These are phyloP conservation scores for Cicer judaicum DNA, from an alignment of 306 rosid species.

Conservation along the genomic window DNA sequence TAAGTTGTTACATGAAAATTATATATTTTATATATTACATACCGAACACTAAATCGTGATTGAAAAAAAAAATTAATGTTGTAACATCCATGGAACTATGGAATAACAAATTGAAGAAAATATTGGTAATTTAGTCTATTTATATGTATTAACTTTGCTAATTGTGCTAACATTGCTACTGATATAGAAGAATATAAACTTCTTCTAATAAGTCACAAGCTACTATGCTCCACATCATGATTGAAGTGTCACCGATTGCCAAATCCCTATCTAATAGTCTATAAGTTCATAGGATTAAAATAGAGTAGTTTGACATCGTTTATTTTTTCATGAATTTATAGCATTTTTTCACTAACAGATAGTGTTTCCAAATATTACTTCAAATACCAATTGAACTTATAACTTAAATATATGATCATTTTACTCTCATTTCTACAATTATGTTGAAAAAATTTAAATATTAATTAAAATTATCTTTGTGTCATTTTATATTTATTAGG, in stretches of 20 bases:
- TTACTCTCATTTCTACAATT: too few species aligned
- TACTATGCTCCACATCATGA: not conserved
- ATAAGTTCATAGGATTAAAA: too few species aligned
- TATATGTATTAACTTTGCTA: constrained; percentile 13
- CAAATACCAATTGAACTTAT: too few species aligned
- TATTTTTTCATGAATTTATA: too few species aligned
- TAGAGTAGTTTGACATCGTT: too few species aligned
- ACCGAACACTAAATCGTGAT: not conserved
- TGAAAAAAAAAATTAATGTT: not conserved
- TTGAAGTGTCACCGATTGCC: constrained; percentile 7
- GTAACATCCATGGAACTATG: constrained; percentile 9
- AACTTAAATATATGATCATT: too few species aligned
- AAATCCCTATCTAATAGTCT: too few species aligned
- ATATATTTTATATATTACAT: not conserved
- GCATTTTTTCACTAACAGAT: too few species aligned
- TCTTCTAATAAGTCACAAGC: not conserved
- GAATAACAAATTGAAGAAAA: constrained; percentile 20
- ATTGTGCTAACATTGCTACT: not conserved
- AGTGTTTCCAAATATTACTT: too few species aligned
- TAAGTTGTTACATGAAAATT: not conserved
- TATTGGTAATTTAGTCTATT: not conserved
- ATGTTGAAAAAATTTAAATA: too few species aligned
- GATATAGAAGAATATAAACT: not conserved
- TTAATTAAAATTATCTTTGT: too few species aligned
- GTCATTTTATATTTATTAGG: too few species aligned